Conservation (phyloP, 2,329 filamentous ascomycete species). For the Fusarium devonianum region DNA sequence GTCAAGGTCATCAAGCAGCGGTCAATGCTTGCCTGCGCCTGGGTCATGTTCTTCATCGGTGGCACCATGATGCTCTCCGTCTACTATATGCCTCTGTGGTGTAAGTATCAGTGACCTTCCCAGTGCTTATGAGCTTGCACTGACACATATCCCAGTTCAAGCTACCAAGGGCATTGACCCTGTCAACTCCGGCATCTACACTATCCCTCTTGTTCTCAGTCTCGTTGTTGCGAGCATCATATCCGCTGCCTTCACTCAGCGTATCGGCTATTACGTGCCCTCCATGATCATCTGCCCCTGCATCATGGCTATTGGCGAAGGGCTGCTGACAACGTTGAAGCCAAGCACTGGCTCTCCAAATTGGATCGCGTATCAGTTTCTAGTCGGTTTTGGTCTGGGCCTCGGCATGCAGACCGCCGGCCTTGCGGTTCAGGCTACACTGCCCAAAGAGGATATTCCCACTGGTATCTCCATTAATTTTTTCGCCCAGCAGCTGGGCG, state of each 20-base stretch:
- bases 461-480: conserved; percentile 64
- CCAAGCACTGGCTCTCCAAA: conserved; percentile 54
- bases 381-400: conserved; percentile 66
- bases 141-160: conserved; percentile 55
- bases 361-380: conserved; percentile 68
- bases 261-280: conserved; percentile 66
- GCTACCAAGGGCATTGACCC: conserved; percentile 61
- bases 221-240: conserved; percentile 60
- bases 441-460: conserved; percentile 60
- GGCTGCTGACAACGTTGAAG: conserved; percentile 64
- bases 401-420: conserved; percentile 64
- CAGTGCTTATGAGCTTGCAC: not conserved
- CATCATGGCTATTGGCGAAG: conserved; percentile 60
- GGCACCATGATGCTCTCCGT: conserved; percentile 62
- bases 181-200: conserved; percentile 64
- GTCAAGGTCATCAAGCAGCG: conserved; percentile 61
- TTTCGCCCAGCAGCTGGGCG: conserved; percentile 66
- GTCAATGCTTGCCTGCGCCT: conserved; percentile 58
- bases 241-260: conserved; percentile 57
- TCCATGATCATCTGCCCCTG: conserved; percentile 61
- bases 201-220: conserved; percentile 63
- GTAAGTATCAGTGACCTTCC: conserved; percentile 46
- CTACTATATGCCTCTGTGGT: conserved; percentile 64
- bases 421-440: conserved; percentile 63
- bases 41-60: conserved; percentile 56